A percentile compares a stretch with the other conserved stretches of the same genome.
These are phyloP conservation scores for Dendrobium nobile DNA, from an alignment of 106 monocot species.

Conservation along the genomic window DNA sequence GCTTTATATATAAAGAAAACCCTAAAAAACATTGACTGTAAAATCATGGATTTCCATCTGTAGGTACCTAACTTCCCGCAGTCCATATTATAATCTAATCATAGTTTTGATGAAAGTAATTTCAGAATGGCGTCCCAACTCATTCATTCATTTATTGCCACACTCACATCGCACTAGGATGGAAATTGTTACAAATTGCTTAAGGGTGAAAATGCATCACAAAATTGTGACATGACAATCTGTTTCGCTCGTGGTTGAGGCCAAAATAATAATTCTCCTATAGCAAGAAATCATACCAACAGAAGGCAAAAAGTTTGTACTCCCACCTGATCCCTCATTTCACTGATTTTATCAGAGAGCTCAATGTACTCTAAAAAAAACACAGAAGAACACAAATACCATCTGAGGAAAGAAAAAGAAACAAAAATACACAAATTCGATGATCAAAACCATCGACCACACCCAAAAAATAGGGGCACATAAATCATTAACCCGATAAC, in stretches of 20 bases:
- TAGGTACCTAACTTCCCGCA: not conserved
- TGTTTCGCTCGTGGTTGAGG: not conserved
- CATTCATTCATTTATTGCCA: not conserved
- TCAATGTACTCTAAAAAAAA: not conserved
- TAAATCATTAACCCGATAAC: not conserved
- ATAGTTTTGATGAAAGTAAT: not conserved
- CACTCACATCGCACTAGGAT: not conserved
- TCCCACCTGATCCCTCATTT: not conserved
- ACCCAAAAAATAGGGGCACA: not conserved
- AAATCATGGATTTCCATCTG: too few species aligned
- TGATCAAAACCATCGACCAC: not conserved
- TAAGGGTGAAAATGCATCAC: not conserved
- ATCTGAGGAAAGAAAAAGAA: not conserved
- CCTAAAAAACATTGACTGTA: too few species aligned
- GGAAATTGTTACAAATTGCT: not conserved
- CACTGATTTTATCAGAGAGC: not conserved
- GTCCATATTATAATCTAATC: too few species aligned
- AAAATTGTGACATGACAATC: not conserved
- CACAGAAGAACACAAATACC: not conserved
- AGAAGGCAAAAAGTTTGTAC: not conserved
- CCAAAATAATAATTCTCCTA: not conserved
- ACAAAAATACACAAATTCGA: not conserved
- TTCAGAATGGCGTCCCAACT: not conserved
- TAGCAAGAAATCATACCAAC: not conserved
- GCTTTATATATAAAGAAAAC: not conserved